Base-by-base conservation (phyloP, 2,329 filamentous ascomycete genomes). In the Herpotrichia juniperi region DNA sequence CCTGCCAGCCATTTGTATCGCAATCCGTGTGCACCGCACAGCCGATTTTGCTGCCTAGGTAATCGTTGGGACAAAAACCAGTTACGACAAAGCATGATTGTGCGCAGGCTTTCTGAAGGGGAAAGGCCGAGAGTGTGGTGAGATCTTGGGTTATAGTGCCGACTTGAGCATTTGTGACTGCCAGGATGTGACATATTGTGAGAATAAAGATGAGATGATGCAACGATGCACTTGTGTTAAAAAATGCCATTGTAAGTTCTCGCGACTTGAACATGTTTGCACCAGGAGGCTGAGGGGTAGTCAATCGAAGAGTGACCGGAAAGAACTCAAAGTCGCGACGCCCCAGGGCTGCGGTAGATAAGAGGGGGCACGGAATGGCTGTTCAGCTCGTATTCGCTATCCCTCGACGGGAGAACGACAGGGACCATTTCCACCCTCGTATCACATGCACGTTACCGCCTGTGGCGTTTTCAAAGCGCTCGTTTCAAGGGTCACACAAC, bases 111-210 rank as follows among this genome's bases (percentile, higher is more conserved):
- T 57, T 54, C 28, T 57, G 54, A 16, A 42, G 24, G 7, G 43
- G 17, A 34, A 43, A 59, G 11, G 21, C 57, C 17, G 48, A 16
- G 19, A 55, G 39, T 12, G 51, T 57, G 12, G 39, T 50, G 16
- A 59, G 25, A 12, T 59, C 51, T 46, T 59, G 57, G 11, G 51
- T 51, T 16, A 50, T 34, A 6, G 51, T 57, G 24, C 49, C 51
- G n/a, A 53, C 32, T 45, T 59, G 57, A 10, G 54, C 51, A 8
- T 17, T 46, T 28, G 46, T 19, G 16, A 21, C 39, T 37, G 34
- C 19, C 3, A 50, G 2, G 32, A 42, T 4, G 24, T 28, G 12
- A 17, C 37, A 21, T 12, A 54, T 4, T n/a, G 35, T 24, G 12
- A 17, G 25, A 10, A 28, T 22, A 10, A 34, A 32, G 11, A 46